Conservation (phyloP, 1,284 basidiomycete genomes). For the Inonotus obliquus region DNA sequence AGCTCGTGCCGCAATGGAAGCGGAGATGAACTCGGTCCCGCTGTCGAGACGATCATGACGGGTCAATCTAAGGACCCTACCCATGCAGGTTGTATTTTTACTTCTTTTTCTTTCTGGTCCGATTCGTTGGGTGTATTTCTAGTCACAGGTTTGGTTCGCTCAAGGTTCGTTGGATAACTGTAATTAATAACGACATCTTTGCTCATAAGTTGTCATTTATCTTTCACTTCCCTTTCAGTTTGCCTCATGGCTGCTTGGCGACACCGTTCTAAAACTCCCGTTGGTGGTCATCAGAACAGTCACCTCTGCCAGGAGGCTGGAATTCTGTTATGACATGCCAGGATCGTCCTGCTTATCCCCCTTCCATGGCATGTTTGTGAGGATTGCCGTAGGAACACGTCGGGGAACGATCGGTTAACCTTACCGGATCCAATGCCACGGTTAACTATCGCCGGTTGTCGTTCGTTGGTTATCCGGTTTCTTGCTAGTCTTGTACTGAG, state of each 20-base stretch:
- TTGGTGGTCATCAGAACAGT: not conserved
- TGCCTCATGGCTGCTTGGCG: not conserved
- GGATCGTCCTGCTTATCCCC: not conserved
- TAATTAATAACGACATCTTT: not conserved
- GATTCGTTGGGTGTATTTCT: conserved; percentile 4
- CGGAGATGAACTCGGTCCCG: conserved; percentile 5
- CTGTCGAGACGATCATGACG: conserved; percentile 13
- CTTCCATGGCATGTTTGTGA: not conserved
- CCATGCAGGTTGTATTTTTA: conserved; percentile 9
- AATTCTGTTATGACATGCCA: not conserved
- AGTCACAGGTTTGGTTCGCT: not conserved
- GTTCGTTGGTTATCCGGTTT: too few relatives aligned
- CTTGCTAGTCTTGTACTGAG: too few relatives aligned
- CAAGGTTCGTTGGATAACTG: not conserved
- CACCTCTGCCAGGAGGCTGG: not conserved
- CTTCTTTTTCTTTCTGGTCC: not conserved
- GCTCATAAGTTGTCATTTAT: not conserved
- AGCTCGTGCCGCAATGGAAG: conserved; percentile 13
- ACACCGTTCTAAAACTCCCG: not conserved
- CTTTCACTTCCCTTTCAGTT: not conserved
- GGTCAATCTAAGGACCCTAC: not conserved
- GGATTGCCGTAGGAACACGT: not conserved
- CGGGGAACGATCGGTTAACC: not conserved
- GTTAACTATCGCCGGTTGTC: too few relatives aligned
- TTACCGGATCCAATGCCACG: too few relatives aligned